These are phyloP conservation scores for Aspergillus sclerotioniger DNA, from an alignment of 495 filamentous ascomycete species.

Conservation along the genomic window DNA sequence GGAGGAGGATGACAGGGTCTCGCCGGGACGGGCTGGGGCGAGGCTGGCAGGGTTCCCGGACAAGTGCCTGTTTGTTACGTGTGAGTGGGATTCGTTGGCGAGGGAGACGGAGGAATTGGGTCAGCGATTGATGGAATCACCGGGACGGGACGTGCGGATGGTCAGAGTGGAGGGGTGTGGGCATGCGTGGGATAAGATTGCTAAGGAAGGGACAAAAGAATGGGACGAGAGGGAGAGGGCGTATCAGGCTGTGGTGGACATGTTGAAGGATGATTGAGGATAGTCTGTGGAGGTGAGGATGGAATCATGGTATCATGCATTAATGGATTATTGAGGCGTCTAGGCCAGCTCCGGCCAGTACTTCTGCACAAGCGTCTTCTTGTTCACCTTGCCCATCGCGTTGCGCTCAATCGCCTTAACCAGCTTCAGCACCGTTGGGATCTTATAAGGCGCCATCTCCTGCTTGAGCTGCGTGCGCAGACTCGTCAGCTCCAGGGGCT, in stretches of 20 bases:
- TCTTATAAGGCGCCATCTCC: slow-evolving; percentile 49
- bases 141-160: slow-evolving; percentile 21
- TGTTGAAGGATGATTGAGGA: slow-evolving; percentile 10
- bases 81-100: slow-evolving; percentile 27
- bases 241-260: slow-evolving; percentile 18
- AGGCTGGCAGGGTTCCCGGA: slow-evolving; percentile 18
- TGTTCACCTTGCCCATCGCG: slow-evolving; percentile 50
- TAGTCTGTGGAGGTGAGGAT: neutral
- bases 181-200: slow-evolving; percentile 31
- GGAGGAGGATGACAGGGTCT: slow-evolving; percentile 38
- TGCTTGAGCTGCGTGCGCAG: slow-evolving; percentile 39
- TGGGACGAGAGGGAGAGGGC: slow-evolving; percentile 13
- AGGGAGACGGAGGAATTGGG: slow-evolving; percentile 29
- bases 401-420: slow-evolving; percentile 49
- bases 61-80: slow-evolving; percentile 26
- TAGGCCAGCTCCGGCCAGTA: slow-evolving; percentile 38
- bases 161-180: slow-evolving; percentile 25
- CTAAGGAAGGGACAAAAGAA: slow-evolving; percentile 9
- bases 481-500: slow-evolving; percentile 32
- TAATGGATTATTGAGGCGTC: neutral
- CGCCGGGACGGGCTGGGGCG: slow-evolving; percentile 24
- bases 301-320: neutral
- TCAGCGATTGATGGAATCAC: slow-evolving; percentile 13
- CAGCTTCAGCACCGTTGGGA: slow-evolving; percentile 42
- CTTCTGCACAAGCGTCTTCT: slow-evolving; percentile 43